These are phyloP conservation scores for Lachancea sp. DNA, from an alignment of 805 yeast species.

Conservation along the genomic window DNA sequence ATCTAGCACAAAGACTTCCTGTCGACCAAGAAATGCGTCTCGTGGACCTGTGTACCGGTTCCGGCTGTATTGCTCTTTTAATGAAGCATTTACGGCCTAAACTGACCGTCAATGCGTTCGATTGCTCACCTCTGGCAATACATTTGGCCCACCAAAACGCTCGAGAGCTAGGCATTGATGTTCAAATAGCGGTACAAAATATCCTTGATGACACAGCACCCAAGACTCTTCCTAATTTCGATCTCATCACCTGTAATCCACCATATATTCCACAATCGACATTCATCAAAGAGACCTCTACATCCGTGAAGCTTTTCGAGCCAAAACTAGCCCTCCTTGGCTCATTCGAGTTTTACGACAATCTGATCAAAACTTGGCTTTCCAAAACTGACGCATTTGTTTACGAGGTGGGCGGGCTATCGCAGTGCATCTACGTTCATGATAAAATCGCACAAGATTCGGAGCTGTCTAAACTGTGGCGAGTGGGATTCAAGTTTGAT, in stretches of 20 bases:
- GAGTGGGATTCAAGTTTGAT: slow-evolving; percentile 44
- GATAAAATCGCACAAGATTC: slow-evolving; percentile 12
- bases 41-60: slow-evolving; percentile 77
- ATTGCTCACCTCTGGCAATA: slow-evolving; percentile 50
- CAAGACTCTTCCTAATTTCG: slow-evolving; percentile 23
- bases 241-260: slow-evolving; percentile 77
- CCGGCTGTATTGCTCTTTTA: slow-evolving; percentile 76
- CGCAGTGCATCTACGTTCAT: slow-evolving; percentile 47
- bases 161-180: slow-evolving; percentile 2
- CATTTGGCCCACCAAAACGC: slow-evolving; percentile 44
- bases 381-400: slow-evolving; percentile 47
- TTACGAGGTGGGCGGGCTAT: slow-evolving; percentile 64
- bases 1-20: slow-evolving; percentile 29
- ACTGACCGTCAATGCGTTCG: slow-evolving; percentile 42
- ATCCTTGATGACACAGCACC: background rate
- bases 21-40: slow-evolving; percentile 22
- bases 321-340: slow-evolving; percentile 80
- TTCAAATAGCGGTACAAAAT: slow-evolving; percentile 6
- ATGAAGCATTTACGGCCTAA: slow-evolving; percentile 30
- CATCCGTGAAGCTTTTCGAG: slow-evolving; percentile 65
- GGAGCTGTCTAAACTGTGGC: slow-evolving; percentile 39
- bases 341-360: slow-evolving; percentile 59
- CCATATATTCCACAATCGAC: slow-evolving; percentile 57
- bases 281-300: slow-evolving; percentile 41
- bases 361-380: slow-evolving; percentile 44